These are phyloP conservation scores for Carpinus viminea DNA, from an alignment of 306 rosid genomes.

Conservation along the genomic window DNA sequence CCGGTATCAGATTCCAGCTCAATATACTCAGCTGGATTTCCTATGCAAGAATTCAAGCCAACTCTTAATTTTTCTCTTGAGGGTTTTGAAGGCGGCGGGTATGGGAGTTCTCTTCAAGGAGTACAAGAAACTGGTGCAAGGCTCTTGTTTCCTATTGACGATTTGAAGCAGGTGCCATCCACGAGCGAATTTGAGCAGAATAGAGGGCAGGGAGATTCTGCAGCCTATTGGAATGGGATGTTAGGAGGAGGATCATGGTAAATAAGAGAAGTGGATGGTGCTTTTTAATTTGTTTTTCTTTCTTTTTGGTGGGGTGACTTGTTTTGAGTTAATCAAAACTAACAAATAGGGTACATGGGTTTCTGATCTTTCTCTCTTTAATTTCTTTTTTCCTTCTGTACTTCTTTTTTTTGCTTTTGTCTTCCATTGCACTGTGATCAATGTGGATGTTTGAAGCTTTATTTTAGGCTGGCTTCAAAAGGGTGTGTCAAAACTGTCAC, in stretches of 20 bases:
- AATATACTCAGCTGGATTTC: conserved; percentile 55
- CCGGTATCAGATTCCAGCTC: conserved; percentile 34
- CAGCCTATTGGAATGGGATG: conserved; percentile 89
- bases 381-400: conserved; percentile 10
- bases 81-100: conserved; percentile 73
- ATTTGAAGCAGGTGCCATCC: conserved; percentile 67
- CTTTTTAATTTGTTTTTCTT: conserved; percentile 13
- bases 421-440: conserved; percentile 15
- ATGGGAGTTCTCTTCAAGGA: conserved; percentile 48
- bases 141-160: conserved; percentile 78
- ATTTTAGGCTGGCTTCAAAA: conserved; percentile 50
- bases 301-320: conserved; percentile 34
- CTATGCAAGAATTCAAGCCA: conserved; percentile 71
- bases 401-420: conserved; percentile 4
- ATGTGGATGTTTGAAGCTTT: conserved; percentile 50
- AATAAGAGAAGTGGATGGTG: conserved; percentile 32
- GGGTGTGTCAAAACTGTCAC: conserved; percentile 1
- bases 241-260: conserved; percentile 96
- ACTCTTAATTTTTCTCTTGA: conserved; percentile 65
- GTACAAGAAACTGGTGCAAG: conserved; percentile 63
- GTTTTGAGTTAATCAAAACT: conserved; percentile 50
- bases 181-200: conserved; percentile 49
- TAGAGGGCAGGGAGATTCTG: conserved; percentile 61
- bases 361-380: conserved; percentile 19
- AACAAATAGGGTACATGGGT: conserved; percentile 55